These are phyloP conservation scores for Neurospora sp. DNA, from an alignment of 2,329 filamentous ascomycete species.

Conservation along the genomic window DNA sequence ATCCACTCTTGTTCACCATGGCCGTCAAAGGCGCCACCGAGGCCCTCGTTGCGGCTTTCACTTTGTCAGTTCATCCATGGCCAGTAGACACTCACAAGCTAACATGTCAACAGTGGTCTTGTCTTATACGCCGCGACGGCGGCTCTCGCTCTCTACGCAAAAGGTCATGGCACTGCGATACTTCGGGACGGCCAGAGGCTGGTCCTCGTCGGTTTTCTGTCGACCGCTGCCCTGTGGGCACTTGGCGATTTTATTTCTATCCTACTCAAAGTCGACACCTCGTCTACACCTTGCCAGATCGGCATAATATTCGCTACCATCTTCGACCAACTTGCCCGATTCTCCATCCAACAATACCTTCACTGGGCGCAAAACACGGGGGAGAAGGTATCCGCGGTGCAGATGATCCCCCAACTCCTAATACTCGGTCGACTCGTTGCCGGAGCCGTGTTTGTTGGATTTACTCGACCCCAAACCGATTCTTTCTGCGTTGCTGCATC, in stretches of 20 bases:
- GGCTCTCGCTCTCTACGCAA: slow-evolving; percentile 35
- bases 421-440: slow-evolving; percentile 40
- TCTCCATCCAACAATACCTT: slow-evolving; percentile 44
- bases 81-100: not conserved
- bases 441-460: slow-evolving; percentile 44
- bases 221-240: slow-evolving; percentile 44
- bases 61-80: slow-evolving; percentile 36
- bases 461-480: slow-evolving; percentile 41
- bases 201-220: slow-evolving; percentile 49
- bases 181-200: slow-evolving; percentile 53
- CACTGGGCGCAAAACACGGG: slow-evolving; percentile 38
- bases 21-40: slow-evolving; percentile 33
- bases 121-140: slow-evolving; percentile 42
- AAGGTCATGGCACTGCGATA: slow-evolving; percentile 37
- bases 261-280: slow-evolving; percentile 31
- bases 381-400: slow-evolving; percentile 21
- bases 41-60: slow-evolving; percentile 43
- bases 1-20: slow-evolving; percentile 30
- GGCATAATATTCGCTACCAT: slow-evolving; percentile 40
- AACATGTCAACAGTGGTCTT: slow-evolving; percentile 33
- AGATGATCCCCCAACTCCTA: slow-evolving; percentile 36
- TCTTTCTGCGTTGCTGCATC: slow-evolving; percentile 42
- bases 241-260: slow-evolving; percentile 40
- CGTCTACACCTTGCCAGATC: slow-evolving; percentile 38
- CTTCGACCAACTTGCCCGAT: slow-evolving; percentile 48